Evolutionary conservation across 345 rosid genomes (phyloP).

Genomic region (Stellera chamaejasme): DNA sequence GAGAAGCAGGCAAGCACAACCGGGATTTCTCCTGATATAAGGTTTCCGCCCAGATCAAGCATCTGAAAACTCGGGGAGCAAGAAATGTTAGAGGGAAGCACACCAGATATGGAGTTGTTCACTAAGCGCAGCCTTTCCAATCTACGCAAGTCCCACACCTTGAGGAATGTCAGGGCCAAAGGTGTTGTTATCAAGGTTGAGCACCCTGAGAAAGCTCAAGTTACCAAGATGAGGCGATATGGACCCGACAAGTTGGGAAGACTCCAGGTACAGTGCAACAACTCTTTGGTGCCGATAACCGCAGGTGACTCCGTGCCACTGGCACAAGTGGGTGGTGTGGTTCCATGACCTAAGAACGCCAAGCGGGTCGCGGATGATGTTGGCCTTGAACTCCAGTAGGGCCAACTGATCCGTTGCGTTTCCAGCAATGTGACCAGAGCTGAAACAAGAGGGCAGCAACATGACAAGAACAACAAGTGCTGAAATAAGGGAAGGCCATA

Average conservation of each 20-base stretch:
- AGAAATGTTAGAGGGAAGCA: constrained; percentile 15
- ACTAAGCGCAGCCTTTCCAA: not conserved
- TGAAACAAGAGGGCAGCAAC: too few species aligned
- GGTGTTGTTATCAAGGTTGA: not conserved
- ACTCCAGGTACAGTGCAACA: not conserved
- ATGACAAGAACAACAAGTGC: too few species aligned
- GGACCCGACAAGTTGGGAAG: not conserved
- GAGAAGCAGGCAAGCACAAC: too few species aligned
- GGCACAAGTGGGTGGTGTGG: constrained; percentile 10
- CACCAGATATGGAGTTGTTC: constrained; percentile 12
- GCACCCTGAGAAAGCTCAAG: constrained; percentile 13
- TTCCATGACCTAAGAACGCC: constrained; percentile 15
- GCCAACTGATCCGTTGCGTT: constrained; percentile 8
- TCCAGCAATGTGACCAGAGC: not conserved
- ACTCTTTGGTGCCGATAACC: constrained; percentile 14
- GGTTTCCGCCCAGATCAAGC: not conserved
- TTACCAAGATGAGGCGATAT: constrained; percentile 19
- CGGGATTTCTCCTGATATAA: constrained; percentile 3
- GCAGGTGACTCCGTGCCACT: constrained; percentile 15
- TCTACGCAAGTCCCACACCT: constrained; percentile 9
- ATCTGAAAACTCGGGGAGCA: not conserved
- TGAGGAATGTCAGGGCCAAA: not conserved
- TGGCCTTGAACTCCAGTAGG: constrained; percentile 6
- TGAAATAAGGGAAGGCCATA: too few species aligned
- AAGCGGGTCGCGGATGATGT: constrained; percentile 4